Base-by-base conservation (phyloP, 306 rosid species). In the Prunus kanzakura region DNA sequence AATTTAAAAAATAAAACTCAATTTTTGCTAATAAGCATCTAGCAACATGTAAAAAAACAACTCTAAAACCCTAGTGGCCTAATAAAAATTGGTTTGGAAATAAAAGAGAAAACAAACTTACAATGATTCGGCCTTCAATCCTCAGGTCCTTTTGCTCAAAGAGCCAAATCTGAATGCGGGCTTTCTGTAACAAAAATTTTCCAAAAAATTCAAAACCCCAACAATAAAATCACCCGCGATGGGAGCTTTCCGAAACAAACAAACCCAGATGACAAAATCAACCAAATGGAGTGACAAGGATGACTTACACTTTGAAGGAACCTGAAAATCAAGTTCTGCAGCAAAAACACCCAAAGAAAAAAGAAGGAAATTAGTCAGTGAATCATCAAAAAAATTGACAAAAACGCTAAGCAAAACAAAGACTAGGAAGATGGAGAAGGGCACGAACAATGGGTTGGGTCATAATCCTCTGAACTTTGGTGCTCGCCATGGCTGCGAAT, bases 381-480 rank as follows among this genome's bases (percentile, higher is more conserved):
- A 9, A 74, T 38, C 45, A n/a, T 16, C 25, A 11, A 18, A 50
- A 19, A 60, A 9, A 27, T 55, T 54, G 50, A 32, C 50, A 25
- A 73, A 32, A 23, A 65, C 0, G 10, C 15, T 18, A 8, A 35
- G 16, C 15, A 35, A 25, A 46, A 8, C 10, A 29, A 4, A 54
- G 20, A 63, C 27, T 51, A 25, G 0, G 20, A 32, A 49, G 30
- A 41, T 3, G 10, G 56, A 74, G 35, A 78, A 58, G 71, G 60
- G 49, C 68, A 65, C 84, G 11, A 76, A 90, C 97, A 63, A 92
- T 92, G 43, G 96, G 97, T 52, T 92, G 97, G 86, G 96, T 92
- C 97, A 92, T 92, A 79, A 92, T 92, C 93, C 97, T 82, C 93
- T 92, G 96, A 62, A 92, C 97, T 82, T 92, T 92, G 76, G 97